phyloP scores from a whole-genome alignment of 2,329 filamentous ascomycete genomes.

The Fusarium illudens region DNA sequence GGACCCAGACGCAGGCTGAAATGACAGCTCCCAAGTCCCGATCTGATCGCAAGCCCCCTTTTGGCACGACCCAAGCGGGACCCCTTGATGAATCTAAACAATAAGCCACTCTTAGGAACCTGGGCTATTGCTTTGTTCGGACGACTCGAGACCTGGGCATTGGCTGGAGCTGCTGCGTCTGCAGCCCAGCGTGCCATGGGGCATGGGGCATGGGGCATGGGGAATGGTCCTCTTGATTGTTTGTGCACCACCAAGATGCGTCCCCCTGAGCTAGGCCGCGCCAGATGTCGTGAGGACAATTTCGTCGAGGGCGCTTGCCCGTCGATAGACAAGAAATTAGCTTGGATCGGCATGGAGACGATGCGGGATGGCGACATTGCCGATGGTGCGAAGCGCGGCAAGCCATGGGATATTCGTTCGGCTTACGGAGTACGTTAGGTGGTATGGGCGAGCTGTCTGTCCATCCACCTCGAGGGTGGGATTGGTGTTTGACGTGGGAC shows the following conservation, averaged over 20 bases:
- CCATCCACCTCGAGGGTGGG: neutral
- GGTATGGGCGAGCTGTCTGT: too few species aligned
- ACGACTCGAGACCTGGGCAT: neutral
- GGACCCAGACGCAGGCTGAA: neutral
- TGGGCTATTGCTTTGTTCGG: neutral
- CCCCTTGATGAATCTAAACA: neutral
- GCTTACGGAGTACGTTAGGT: too few species aligned
- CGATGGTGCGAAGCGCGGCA: slow-evolving; percentile 33
- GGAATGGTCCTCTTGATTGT: slow-evolving; percentile 4
- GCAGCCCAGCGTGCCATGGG: slow-evolving; percentile 17
- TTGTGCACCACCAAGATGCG: slow-evolving; percentile 10
- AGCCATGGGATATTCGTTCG: slow-evolving; percentile 9
- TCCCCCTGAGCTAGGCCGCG: slow-evolving; percentile 36
- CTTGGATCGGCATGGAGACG: slow-evolving; percentile 20
- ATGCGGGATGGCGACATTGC: slow-evolving; percentile 35
- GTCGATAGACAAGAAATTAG: slow-evolving; percentile 31
- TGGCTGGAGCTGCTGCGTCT: slow-evolving; percentile 10
- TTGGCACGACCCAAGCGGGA: neutral
- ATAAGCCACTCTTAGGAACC: neutral
- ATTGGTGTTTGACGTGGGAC: slow-evolving; percentile 12
- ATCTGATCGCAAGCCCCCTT: slow-evolving; percentile 24
- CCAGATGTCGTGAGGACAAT: slow-evolving; percentile 21
- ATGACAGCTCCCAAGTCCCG: slow-evolving; percentile 2
- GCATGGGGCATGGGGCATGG: slow-evolving; percentile 35
- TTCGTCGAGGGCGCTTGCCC: slow-evolving; percentile 27